A percentile compares a stretch with the other conserved stretches of the same genome.
phyloP scores from a whole-genome alignment of 176 grass and related monocot genomes.

The Metroxylon sagu region DNA sequence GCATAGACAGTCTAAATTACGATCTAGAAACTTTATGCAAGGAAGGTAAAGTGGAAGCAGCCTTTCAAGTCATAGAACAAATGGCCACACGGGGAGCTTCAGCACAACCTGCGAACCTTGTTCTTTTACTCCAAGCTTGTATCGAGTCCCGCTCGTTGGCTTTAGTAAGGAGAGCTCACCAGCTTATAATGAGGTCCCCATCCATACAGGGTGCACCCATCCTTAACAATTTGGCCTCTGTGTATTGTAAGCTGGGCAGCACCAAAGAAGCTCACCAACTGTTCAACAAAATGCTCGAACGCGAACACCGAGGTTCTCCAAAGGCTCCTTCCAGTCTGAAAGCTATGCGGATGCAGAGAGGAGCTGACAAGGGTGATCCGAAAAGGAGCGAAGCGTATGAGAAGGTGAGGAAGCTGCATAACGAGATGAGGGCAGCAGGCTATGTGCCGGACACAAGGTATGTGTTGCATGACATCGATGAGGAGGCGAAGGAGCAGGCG shows the following conservation, averaged over 20 bases:
- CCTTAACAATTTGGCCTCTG: constrained; percentile 31
- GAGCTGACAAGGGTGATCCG: not conserved
- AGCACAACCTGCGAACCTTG: constrained; percentile 12
- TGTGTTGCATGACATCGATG: constrained; percentile 73
- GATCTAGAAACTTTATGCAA: constrained; percentile 22
- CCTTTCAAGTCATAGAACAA: constrained; percentile 44
- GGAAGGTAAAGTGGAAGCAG: constrained; percentile 18
- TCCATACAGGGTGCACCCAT: constrained; percentile 9
- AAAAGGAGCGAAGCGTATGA: constrained; percentile 64
- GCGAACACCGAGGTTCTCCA: no score
- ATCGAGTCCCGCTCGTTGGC: constrained; percentile 32
- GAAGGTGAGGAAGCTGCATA: constrained; percentile 60
- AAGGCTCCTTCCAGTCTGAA: no score
- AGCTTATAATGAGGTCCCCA: constrained; percentile 24
- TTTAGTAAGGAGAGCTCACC: constrained; percentile 33
- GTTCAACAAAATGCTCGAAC: constrained; percentile 24
- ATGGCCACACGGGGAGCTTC: constrained; percentile 11
- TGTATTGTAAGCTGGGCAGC: constrained; percentile 62
- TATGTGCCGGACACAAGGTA: constrained; percentile 73
- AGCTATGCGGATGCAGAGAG: no score
- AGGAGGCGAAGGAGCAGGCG: constrained; percentile 64
- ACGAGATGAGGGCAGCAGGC: constrained; percentile 52
- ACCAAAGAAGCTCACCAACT: constrained; percentile 27
- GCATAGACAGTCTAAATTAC: not conserved
- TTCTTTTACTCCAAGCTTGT: constrained; percentile 36